These are phyloP conservation scores for Lactuca sativa DNA, from an alignment of 129 eudicot species.

Conservation along the genomic window DNA sequence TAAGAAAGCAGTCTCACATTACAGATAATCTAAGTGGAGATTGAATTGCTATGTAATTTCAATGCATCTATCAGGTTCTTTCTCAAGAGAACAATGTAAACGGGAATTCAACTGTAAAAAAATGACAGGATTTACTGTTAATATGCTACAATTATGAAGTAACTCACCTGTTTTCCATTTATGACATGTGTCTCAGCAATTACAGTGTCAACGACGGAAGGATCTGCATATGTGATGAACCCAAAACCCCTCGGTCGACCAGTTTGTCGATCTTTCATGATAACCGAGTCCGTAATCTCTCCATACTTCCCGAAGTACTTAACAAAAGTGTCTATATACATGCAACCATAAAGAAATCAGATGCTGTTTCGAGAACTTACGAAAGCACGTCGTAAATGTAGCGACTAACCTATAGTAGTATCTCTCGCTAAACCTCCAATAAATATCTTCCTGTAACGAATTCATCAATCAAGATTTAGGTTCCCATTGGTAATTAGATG, in stretches of 20 bases:
- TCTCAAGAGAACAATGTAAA: background rate
- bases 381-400: background rate
- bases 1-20: background rate
- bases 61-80: background rate
- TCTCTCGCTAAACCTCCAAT: constrained; percentile 89
- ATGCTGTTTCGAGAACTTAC: background rate
- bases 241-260: constrained; percentile 96
- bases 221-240: constrained; percentile 87
- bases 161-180: constrained; percentile 75
- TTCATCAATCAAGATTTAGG: constrained; percentile 8
- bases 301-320: constrained; percentile 90
- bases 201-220: constrained; percentile 81
- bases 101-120: background rate
- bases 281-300: constrained; percentile 86
- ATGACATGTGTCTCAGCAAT: constrained; percentile 79
- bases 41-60: background rate
- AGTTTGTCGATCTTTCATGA: constrained; percentile 79
- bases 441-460: constrained; percentile 69
- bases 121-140: background rate
- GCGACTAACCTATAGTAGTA: constrained; percentile 58
- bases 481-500: background rate
- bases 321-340: constrained; percentile 55
- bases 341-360: background rate
- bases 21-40: background rate
- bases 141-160: background rate